A percentile compares a stretch with the other conserved stretches of the same genome.
Conservation (phyloP, 2,329 filamentous ascomycete genomes). For the Colletotrichum coccodes region DNA sequence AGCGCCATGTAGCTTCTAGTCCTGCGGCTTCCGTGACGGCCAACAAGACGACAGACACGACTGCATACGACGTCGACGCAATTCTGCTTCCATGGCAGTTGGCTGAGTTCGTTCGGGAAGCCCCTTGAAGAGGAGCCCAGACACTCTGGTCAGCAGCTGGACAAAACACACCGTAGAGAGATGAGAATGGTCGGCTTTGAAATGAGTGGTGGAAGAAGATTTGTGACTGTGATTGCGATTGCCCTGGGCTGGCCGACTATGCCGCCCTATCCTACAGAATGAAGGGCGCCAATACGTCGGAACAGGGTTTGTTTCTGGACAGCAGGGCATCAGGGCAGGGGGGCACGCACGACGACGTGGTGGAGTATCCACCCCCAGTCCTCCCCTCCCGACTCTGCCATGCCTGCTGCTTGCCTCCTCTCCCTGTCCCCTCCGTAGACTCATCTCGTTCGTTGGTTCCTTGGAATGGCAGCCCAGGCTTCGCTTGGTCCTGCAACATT, state of each 20-base stretch:
- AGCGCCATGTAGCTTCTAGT: slow-evolving; percentile 43
- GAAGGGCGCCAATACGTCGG: slow-evolving; percentile 24
- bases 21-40: slow-evolving; percentile 41
- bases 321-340: slow-evolving; percentile 19
- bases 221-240: background rate
- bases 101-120: background rate
- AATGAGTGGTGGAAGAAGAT: slow-evolving; percentile 23
- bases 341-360: slow-evolving; percentile 16
- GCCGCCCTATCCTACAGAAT: slow-evolving; percentile 9
- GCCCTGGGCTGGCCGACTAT: slow-evolving; percentile 19
- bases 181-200: slow-evolving; percentile 16
- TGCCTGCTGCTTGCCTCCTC: background rate
- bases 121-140: background rate
- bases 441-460: slow-evolving; percentile 32
- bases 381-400: slow-evolving; percentile 16
- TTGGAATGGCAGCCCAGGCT: slow-evolving; percentile 5
- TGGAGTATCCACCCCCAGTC: slow-evolving; percentile 27
- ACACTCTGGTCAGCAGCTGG: slow-evolving; percentile 15
- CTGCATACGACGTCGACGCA: slow-evolving; percentile 1
- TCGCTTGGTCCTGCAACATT: slow-evolving; percentile 39
- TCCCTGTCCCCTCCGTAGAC: slow-evolving; percentile 14
- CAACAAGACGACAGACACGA: slow-evolving; percentile 13
- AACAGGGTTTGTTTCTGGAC: slow-evolving; percentile 22
- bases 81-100: slow-evolving; percentile 7
- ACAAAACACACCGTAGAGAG: slow-evolving; percentile 13